phyloP scores from a whole-genome alignment of 305 asterid species.

The Euphrasia arctica region DNA sequence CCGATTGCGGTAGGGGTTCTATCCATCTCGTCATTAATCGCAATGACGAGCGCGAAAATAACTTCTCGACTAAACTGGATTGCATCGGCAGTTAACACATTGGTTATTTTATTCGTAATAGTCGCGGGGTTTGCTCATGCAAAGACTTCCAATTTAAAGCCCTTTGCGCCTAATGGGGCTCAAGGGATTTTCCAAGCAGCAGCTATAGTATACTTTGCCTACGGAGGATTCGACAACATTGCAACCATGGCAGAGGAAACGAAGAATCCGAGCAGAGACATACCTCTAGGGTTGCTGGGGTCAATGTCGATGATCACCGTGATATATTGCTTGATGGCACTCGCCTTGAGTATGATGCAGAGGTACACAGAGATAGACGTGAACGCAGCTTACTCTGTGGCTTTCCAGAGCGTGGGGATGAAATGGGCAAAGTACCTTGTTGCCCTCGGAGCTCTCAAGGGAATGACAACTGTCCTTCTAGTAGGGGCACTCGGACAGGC shows the following conservation, averaged over 20 bases:
- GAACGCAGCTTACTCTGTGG: conserved; percentile 63
- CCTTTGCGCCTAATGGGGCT: conserved; percentile 58
- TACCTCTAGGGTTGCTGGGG: conserved; percentile 66
- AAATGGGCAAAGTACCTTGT: conserved; percentile 73
- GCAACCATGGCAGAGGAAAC: conserved; percentile 87
- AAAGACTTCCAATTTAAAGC: conserved; percentile 46
- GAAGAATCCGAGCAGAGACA: conserved; percentile 56
- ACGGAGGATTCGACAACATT: conserved; percentile 63
- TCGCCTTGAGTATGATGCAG: conserved; percentile 62
- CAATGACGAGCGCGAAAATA: conserved; percentile 51
- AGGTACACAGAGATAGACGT: conserved; percentile 52
- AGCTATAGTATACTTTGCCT: conserved; percentile 74
- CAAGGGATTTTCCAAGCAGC: conserved; percentile 70
- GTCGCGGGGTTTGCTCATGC: conserved; percentile 62
- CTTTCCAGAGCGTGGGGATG: conserved; percentile 71
- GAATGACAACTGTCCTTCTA: conserved; percentile 71
- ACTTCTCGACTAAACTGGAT: conserved; percentile 66
- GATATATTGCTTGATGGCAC: conserved; percentile 75
- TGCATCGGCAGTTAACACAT: conserved; percentile 57
- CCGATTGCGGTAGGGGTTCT: conserved; percentile 65
- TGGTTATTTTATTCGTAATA: conserved; percentile 62
- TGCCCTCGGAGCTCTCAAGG: conserved; percentile 71
- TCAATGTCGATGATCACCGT: conserved; percentile 76
- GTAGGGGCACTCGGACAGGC: conserved; percentile 82
- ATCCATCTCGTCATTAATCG: conserved; percentile 36